Evolutionary conservation across 2,329 filamentous ascomycete genomes (phyloP).

Genomic region (Gaeumannomyces sp.): DNA sequence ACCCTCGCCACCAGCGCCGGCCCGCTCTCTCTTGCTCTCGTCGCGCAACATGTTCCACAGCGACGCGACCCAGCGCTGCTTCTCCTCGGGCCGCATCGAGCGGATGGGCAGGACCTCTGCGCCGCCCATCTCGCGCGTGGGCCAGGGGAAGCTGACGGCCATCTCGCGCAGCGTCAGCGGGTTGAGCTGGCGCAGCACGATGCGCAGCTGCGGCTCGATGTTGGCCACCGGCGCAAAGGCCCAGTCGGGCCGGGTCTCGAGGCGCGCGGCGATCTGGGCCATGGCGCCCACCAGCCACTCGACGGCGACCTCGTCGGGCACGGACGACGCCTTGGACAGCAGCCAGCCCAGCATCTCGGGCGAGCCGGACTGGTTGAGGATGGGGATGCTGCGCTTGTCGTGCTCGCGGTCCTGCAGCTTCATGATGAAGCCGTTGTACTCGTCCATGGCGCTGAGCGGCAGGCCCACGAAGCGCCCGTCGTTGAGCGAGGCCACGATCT

Average conservation of each 20-base stretch:
- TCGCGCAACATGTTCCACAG: constrained; percentile 23
- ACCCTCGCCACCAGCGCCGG: not conserved
- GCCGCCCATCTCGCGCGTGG: constrained; percentile 28
- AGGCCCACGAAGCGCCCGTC: constrained; percentile 25
- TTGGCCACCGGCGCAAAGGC: constrained; percentile 23
- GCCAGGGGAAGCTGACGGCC: constrained; percentile 31
- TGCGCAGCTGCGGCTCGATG: constrained; percentile 26
- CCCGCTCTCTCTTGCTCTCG: constrained; percentile 14
- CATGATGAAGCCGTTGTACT: constrained; percentile 30
- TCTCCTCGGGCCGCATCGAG: constrained; percentile 29
- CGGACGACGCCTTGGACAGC: constrained; percentile 24
- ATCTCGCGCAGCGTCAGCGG: constrained; percentile 27
- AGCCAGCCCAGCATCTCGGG: constrained; percentile 29
- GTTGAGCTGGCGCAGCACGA: constrained; percentile 26
- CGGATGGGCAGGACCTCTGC: constrained; percentile 29
- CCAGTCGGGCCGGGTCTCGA: constrained; percentile 26
- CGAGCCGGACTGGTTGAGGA: constrained; percentile 28
- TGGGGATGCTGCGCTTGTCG: constrained; percentile 29
- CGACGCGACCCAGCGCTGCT: constrained; percentile 27
- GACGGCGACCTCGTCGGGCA: constrained; percentile 26
- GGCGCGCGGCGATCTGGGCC: constrained; percentile 26
- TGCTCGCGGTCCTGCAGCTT: constrained; percentile 29
- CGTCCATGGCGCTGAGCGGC: constrained; percentile 23
- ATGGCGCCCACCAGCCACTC: constrained; percentile 29
- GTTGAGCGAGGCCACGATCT: constrained; percentile 28